Base-by-base conservation (phyloP, 345 rosid species). In the Sisymbrium irio region DNA sequence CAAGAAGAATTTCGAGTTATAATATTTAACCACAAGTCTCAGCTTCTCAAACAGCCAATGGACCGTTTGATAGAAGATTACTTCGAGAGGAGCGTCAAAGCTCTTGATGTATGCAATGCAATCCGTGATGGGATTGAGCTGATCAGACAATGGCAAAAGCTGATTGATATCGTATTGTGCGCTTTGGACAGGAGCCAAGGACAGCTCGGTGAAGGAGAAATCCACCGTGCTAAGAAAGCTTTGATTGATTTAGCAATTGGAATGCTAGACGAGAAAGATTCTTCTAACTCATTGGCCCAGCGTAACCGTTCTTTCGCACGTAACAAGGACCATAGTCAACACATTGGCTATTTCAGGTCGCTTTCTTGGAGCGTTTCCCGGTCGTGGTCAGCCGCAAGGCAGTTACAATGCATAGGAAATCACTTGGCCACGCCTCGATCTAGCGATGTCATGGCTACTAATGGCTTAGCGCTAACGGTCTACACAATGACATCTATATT, bases 381-480 rank as follows among this genome's bases (percentile, higher is more conserved):
- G 81, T 89, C 98, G 0, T 93, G 98, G 98, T 93, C 98, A 1
- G 98, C 98, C 0, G 82, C 97, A 0, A 84, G 80, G 81, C 97
- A 93, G 85, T 80, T 93, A 19, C 92, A 86, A 80, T 88, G 92
- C 0, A 87, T 93, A 33, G 93, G 88, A 40, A 82, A 76, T 13
- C 89, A 86, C 75, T 28, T 93, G 59, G 61, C 40, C 3, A 79
- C 88, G 0, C 97, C 98, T 1, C 82, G 80, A 65, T 78, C 62
- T 1, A 86, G 71, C 12, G 97, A 93, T 27, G 68, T 87, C 7
- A 75, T 70, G 27, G 86, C 96, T 0, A 74, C 89, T 0, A 81
- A 71, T 73, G 98, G 98, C 11, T 76, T 93, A 19, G 89, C 93
- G 1, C 78, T 75, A 13, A 82, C 89, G 7, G 85, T 88, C 15